A percentile compares a stretch with the other conserved stretches of the same genome.
phyloP scores from a whole-genome alignment of 441 rosid genomes.

The Euphorbia schlechtendalii region DNA sequence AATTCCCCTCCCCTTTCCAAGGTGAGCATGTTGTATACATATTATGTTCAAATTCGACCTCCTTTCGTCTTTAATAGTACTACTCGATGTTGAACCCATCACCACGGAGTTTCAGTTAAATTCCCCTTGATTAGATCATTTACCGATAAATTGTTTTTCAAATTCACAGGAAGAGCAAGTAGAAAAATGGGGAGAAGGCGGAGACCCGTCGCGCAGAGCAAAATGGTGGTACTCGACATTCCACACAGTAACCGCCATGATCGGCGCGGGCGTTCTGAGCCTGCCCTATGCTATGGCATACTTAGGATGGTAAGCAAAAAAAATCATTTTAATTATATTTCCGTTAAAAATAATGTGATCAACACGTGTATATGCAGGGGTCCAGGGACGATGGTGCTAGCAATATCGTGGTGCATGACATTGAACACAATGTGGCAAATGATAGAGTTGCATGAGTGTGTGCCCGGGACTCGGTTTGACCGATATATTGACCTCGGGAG shows the following conservation, averaged over 20 bases:
- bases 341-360: no score
- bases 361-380: conserved; percentile 43
- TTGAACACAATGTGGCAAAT: conserved; percentile 93
- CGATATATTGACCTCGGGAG: conserved; percentile 79
- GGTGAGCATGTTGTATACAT: conserved; percentile 22
- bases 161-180: conserved; percentile 41
- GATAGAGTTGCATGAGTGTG: conserved; percentile 86
- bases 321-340: no score
- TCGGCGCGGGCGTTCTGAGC: conserved; percentile 96
- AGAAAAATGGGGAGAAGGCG: conserved; percentile 55
- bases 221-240: conserved; percentile 98
- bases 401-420: conserved; percentile 75
- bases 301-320: conserved; percentile 64
- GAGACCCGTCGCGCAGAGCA: conserved; percentile 55
- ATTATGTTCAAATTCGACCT: not conserved
- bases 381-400: conserved; percentile 63
- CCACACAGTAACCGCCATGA: conserved; percentile 92
- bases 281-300: conserved; percentile 95
- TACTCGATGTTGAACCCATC: no score
- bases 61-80: no score
- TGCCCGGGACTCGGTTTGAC: conserved; percentile 81
- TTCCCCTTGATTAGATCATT: no score
- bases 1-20: conserved; percentile 41
- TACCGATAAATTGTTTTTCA: not conserved
- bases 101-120: no score